Conservation (phyloP, 2,329 filamentous ascomycete species). For the Botrytis fragariae region DNA sequence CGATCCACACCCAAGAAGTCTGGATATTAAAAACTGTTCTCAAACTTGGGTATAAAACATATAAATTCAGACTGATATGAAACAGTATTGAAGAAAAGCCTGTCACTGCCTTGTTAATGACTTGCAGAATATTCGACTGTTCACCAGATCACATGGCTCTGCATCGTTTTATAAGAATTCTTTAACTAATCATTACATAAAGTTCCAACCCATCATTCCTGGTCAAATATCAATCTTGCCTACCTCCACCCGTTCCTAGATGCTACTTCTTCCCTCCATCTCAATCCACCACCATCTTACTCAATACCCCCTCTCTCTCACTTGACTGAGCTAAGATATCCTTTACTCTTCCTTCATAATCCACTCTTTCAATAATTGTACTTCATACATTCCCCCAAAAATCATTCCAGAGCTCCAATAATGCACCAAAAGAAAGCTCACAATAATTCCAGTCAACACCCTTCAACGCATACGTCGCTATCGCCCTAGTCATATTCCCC, state of each 20-base stretch:
- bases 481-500: neutral
- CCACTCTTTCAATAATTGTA: neutral
- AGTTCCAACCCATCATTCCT: too few species aligned
- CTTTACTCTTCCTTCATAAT: neutral
- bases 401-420: neutral
- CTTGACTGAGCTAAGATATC: neutral
- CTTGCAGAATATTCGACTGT: too few species aligned
- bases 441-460: neutral
- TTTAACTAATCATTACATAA: too few species aligned
- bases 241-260: neutral
- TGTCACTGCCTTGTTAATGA: too few species aligned
- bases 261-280: neutral
- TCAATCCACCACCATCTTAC: neutral
- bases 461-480: neutral
- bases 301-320: neutral
- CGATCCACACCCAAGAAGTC: too few species aligned
- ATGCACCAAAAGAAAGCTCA: neutral
- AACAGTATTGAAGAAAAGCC: too few species aligned
- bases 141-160: too few species aligned
- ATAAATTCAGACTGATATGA: too few species aligned
- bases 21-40: too few species aligned
- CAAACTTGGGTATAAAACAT: too few species aligned
- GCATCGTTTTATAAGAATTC: too few species aligned
- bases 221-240: too few species aligned
- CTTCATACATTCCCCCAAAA: neutral